Conservation (phyloP, 2,329 filamentous ascomycete species). For the Alternaria ventricosa region DNA sequence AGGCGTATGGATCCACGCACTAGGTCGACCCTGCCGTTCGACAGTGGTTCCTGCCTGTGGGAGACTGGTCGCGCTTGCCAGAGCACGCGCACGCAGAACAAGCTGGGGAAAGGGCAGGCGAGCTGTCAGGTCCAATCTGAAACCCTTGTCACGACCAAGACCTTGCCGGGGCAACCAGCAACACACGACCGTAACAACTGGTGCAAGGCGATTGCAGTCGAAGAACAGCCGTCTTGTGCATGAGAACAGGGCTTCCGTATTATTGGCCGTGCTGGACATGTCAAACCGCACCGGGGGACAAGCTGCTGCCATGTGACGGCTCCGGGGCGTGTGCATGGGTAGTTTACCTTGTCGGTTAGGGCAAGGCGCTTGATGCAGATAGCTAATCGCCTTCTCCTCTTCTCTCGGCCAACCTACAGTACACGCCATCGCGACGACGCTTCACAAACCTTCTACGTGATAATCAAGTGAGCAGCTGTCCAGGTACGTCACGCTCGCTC, state of each 20-base stretch:
- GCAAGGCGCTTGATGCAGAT: conserved; percentile 12
- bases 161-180: background rate
- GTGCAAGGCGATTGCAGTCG: background rate
- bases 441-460: background rate
- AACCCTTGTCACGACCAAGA: conserved; percentile 7
- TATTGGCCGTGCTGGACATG: background rate
- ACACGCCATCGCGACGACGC: conserved; percentile 2
- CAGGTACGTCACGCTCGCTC: conserved; percentile 10
- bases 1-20: background rate
- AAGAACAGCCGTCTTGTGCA: background rate
- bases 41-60: background rate
- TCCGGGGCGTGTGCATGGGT: conserved; percentile 7
- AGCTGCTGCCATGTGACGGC: conserved; percentile 15
- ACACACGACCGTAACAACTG: background rate
- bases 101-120: conserved; percentile 10
- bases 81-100: background rate
- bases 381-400: conserved; percentile 17
- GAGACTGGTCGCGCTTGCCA: background rate
- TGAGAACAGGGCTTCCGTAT: background rate
- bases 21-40: background rate
- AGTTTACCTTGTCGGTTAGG: conserved; percentile 10
- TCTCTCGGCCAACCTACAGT: conserved; percentile 6
- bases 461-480: background rate
- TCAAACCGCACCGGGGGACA: background rate
- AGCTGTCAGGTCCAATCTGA: conserved; percentile 12